Base-by-base conservation (phyloP, 2,329 filamentous ascomycete species). In the Colletotrichum trifolii region DNA sequence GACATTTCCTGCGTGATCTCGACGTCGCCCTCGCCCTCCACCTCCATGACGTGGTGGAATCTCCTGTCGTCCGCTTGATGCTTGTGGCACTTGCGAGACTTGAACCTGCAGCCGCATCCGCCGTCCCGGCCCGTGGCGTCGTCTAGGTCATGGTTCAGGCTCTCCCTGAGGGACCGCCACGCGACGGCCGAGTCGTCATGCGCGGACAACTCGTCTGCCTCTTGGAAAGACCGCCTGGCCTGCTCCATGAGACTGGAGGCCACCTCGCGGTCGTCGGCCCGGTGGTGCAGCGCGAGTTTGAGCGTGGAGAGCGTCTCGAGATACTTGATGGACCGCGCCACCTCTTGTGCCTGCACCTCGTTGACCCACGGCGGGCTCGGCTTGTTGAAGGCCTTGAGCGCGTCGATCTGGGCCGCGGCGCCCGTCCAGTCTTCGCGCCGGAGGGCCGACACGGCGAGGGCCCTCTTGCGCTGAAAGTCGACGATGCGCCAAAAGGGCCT, bases 41-140 rank as follows among this genome's bases (percentile, higher is more conserved):
- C 47, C 46, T 55, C 46, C 58, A 65, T 52, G 33, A 65, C 62
- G 62, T 65, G 45, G 42, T 65, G 42, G 46, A 45, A 25, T 47
- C 11, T n/a, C 46, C 52, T 33, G 7, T n/a, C 35, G n/a, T 15
- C 17, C 3, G 35, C 13, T 10, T 43, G 33, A 9, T 63, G 58
- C 53, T 36, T 52, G 11, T 25, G 34, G 35, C 58, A 66, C 25
- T 43, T 9, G 6, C 33, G 47, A 10, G 47, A n/a, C 47, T 63
- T 62, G 52, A 39, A 52, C 36, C 48, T 53, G 58, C 58, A 63
- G 6, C 52, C 58, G 36, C 53, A 63, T 2, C 10, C 10, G 4
- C 48, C n/a, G 8, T 42, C 35, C n/a, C 48, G 17, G 3, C 53
- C 35, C 6, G n/a, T 10, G 13, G 6, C 9, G 17, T 33, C 15